phyloP scores from a whole-genome alignment of 116 monocot species.

The Posidonia oceanica region DNA sequence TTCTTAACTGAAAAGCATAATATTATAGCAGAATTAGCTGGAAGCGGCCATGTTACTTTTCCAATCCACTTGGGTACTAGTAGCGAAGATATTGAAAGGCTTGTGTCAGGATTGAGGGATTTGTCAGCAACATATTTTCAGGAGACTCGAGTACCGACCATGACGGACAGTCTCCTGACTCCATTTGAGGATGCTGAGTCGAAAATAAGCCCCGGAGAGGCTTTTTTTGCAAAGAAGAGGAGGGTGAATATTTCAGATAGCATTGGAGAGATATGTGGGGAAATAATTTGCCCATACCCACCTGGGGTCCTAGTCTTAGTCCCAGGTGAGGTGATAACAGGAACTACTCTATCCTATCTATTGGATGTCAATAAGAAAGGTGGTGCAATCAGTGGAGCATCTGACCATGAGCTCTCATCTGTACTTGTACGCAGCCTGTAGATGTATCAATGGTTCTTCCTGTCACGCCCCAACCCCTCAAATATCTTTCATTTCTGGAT shows the following conservation, averaged over 20 bases:
- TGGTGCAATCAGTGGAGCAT: constrained; percentile 56
- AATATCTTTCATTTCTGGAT: too few species aligned
- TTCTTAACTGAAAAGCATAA: constrained; percentile 24
- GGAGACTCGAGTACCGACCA: constrained; percentile 1
- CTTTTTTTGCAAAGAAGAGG: constrained; percentile 71
- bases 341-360: constrained; percentile 41
- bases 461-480: too few species aligned
- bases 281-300: constrained; percentile 70
- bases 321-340: constrained; percentile 70
- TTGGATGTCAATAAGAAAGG: constrained; percentile 37
- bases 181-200: constrained; percentile 21
- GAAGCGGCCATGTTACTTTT: constrained; percentile 46
- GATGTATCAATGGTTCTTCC: background rate
- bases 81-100: constrained; percentile 34
- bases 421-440: constrained; percentile 38
- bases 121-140: constrained; percentile 22
- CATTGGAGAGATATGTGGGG: constrained; percentile 57
- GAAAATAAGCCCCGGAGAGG: constrained; percentile 51
- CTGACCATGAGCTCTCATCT: constrained; percentile 46
- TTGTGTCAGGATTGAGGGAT: constrained; percentile 26
- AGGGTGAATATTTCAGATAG: constrained; percentile 31
- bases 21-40: constrained; percentile 44
- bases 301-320: constrained; percentile 69
- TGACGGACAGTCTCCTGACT: background rate
- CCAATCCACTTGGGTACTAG: constrained; percentile 70